Evolutionary conservation across 129 eudicot species (phyloP).

Genomic region (Ambrosia artemisiifolia): DNA sequence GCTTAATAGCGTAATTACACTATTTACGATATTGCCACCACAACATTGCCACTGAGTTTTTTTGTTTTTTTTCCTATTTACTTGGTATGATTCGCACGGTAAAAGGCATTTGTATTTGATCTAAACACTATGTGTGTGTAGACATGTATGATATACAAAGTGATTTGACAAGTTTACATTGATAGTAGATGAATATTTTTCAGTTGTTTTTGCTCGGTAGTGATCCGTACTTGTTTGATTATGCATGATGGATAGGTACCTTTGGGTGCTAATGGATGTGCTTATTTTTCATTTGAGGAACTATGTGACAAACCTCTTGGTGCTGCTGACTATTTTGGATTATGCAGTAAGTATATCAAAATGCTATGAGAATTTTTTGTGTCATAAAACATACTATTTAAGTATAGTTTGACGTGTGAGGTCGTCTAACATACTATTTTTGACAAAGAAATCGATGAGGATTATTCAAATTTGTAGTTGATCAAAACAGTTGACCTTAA

Average conservation of each 20-base stretch:
- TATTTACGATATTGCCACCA: too few relatives aligned
- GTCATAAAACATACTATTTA: not conserved
- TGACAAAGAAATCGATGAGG: not conserved
- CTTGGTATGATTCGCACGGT: too few relatives aligned
- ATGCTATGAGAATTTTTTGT: not conserved
- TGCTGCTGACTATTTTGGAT: constrained; percentile 95
- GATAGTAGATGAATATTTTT: not conserved
- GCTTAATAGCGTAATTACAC: too few relatives aligned
- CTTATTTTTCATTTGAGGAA: constrained; percentile 85
- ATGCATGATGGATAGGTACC: constrained; percentile 49
- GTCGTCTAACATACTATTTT: constrained; percentile 15
- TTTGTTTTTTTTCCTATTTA: too few relatives aligned
- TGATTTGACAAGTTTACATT: not conserved
- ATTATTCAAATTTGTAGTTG: not conserved
- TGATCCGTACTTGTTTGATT: not conserved
- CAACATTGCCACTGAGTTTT: too few relatives aligned
- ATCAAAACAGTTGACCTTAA: constrained; percentile 3
- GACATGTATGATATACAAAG: too few relatives aligned
- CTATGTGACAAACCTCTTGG: constrained; percentile 95
- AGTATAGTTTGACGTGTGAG: constrained; percentile 5
- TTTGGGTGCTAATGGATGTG: constrained; percentile 83
- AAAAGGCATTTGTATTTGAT: too few relatives aligned
- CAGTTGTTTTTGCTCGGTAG: not conserved
- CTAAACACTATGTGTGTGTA: too few relatives aligned
- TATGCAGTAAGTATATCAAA: constrained; percentile 61